These are phyloP conservation scores for Sodiomyces alkalinus DNA, from an alignment of 2,329 filamentous ascomycete genomes.

Conservation along the genomic window DNA sequence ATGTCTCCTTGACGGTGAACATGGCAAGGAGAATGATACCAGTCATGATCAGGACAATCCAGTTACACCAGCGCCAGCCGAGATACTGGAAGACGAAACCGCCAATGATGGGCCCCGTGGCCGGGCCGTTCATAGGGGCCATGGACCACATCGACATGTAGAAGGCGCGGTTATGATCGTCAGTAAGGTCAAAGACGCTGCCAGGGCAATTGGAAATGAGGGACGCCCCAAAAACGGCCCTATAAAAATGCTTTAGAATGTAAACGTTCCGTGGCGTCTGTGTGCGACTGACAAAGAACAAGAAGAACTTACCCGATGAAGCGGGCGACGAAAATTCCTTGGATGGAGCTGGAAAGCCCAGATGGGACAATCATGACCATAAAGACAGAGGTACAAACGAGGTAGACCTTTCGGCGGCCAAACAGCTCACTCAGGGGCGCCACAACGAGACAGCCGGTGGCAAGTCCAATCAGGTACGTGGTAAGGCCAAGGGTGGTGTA, in stretches of 20 bases:
- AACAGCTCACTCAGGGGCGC: conserved; percentile 62
- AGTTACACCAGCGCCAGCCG: conserved; percentile 82
- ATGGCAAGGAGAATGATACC: conserved; percentile 46
- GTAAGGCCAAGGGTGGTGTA: conserved; percentile 64
- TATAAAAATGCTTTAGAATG: conserved; percentile 11
- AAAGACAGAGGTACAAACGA: conserved; percentile 49
- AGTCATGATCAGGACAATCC: conserved; percentile 60
- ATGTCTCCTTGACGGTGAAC: conserved; percentile 55
- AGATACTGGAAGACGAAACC: conserved; percentile 65
- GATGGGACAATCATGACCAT: conserved; percentile 56
- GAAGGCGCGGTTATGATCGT: conserved; percentile 65
- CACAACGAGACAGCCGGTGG: conserved; percentile 53
- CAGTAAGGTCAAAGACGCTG: conserved; percentile 69
- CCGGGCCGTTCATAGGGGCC: conserved; percentile 67
- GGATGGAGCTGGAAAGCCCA: conserved; percentile 51
- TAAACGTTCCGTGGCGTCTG: too few relatives aligned
- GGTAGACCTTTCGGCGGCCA: conserved; percentile 53
- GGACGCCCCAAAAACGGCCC: conserved; percentile 51
- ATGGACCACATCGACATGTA: conserved; percentile 73
- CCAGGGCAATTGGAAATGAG: conserved; percentile 77
- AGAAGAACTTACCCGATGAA: conserved; percentile 46
- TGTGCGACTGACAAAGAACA: not conserved
- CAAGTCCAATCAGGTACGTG: conserved; percentile 62
- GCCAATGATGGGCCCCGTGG: conserved; percentile 49
- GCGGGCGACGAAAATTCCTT: conserved; percentile 52